Base-by-base conservation (phyloP, 345 rosid species). In the Aquilaria sinensis region DNA sequence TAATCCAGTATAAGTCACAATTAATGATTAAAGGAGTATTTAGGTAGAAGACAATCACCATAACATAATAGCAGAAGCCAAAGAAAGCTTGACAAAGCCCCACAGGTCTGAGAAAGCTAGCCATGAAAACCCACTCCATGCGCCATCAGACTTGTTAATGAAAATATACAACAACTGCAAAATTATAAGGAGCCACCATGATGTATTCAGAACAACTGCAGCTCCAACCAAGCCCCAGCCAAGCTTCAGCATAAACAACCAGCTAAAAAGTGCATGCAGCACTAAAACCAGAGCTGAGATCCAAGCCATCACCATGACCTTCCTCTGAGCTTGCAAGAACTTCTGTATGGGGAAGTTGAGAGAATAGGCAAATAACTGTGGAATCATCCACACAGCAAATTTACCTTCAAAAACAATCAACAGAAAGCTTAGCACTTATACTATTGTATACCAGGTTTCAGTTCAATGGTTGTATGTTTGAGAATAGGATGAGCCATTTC, bases 121-220 rank as follows among this genome's bases (percentile, higher is more conserved):
- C 89, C 85, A 78, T 0, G 97, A 86, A 74, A 94, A 86, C 37
- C 97, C 97, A 76, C 57, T 79, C 99, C 97, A 94, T 0, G 99
- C 96, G 47, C 98, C 97, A 49, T 88, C 97, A 2, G 99, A 88
- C 34, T 71, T 82, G 67, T 96, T 88, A 53, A 88, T 83, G 69
- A 94, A 78, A 68, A 90, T 90, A 77, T 94, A 94, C 51, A 78
- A 51, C 51, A 94, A 71, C 66, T 94, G 96, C 4, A 70, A 74
- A 2, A 80, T 72, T 60, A 88, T 81, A 16, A 90, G 72, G 60
- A 94, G 75, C 97, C 97, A 90, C 96, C 97, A 90, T 3, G 99
- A 94, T 13, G 81, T 63, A 51, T 90, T 94, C 15, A 90, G 86
- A 10, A 81, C 81, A 47, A 90, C 66, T 60, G 99, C 99, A 10